A percentile compares a stretch with the other conserved stretches of the same genome.
phyloP scores from a whole-genome alignment of 2,329 filamentous ascomycete genomes.

The Fusarium succisae region DNA sequence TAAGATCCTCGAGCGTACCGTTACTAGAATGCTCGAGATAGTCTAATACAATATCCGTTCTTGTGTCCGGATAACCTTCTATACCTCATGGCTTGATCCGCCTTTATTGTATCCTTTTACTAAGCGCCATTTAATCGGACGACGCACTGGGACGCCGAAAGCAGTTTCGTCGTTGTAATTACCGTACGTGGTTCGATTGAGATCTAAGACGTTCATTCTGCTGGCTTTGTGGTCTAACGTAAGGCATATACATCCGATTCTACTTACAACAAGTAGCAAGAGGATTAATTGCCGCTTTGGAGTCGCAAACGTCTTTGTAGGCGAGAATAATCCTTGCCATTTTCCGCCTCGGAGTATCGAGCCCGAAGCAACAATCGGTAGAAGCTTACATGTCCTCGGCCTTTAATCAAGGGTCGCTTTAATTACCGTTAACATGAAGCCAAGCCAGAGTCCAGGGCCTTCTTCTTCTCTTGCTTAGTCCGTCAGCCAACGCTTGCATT shows the following conservation, averaged over 20 bases:
- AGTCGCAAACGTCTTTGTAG: fast-evolving
- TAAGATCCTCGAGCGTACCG: not conserved
- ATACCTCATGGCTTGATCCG: not conserved
- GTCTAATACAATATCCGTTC: not conserved
- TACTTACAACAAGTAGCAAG: fast-evolving
- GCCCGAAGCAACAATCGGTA: fast-evolving
- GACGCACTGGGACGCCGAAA: fast-evolving
- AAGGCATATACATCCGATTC: no score
- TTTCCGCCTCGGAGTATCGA: fast-evolving
- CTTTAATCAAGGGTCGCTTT: fast-evolving
- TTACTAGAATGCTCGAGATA: not conserved
- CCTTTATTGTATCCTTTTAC: fast-evolving
- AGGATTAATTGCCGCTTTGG: no score
- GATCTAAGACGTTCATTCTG: no score
- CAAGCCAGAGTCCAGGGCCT: fast-evolving
- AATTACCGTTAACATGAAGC: no score
- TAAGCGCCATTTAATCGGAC: fast-evolving
- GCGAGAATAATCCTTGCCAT: fast-evolving
- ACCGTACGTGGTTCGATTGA: no score
- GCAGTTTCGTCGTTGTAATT: fast-evolving
- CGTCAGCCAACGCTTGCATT: fast-evolving
- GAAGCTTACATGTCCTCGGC: fast-evolving
- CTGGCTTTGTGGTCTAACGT: no score
- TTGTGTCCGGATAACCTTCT: fast-evolving
- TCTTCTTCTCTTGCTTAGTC: no score